These are phyloP conservation scores for Albugo laibachii DNA, from an alignment of 352 stramenopile genomes.

Conservation along the genomic window DNA sequence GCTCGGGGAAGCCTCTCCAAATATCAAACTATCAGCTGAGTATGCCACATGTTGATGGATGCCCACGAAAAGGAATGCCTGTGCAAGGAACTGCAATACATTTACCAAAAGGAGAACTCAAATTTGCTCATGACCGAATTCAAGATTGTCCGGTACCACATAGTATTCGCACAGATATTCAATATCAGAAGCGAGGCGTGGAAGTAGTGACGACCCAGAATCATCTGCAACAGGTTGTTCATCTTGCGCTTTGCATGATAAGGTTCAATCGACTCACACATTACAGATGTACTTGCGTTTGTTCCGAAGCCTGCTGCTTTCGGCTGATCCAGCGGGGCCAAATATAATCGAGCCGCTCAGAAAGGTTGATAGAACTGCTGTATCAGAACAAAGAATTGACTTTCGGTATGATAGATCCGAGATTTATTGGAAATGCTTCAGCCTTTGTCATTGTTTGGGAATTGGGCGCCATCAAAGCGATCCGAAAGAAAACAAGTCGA, in stretches of 20 bases:
- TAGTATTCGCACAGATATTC: slow-evolving; percentile 27
- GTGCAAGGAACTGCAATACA: slow-evolving; percentile 39
- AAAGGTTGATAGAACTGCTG: slow-evolving; percentile 17
- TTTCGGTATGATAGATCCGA: slow-evolving; percentile 20
- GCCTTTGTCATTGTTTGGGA: slow-evolving; percentile 41
- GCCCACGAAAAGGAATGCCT: slow-evolving; percentile 63
- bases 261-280: not conserved
- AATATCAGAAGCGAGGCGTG: slow-evolving; percentile 35
- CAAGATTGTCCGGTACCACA: slow-evolving; percentile 37
- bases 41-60: slow-evolving; percentile 78
- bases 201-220: slow-evolving; percentile 45
- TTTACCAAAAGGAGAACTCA: slow-evolving; percentile 69
- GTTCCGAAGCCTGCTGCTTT: not conserved
- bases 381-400: not conserved
- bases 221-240: slow-evolving; percentile 45
- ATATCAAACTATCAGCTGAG: slow-evolving; percentile 72
- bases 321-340: slow-evolving; percentile 17
- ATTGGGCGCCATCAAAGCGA: slow-evolving; percentile 52
- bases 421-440: slow-evolving; percentile 34
- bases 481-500: slow-evolving; percentile 19
- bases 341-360: slow-evolving; percentile 28
- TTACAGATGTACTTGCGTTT: not conserved
- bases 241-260: not conserved
- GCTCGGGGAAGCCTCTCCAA: slow-evolving; percentile 34
- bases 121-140: slow-evolving; percentile 70